A percentile compares a stretch with the other conserved stretches of the same genome.
Evolutionary conservation across 306 rosid species (phyloP).

Genomic region (Purshia tridentata): DNA sequence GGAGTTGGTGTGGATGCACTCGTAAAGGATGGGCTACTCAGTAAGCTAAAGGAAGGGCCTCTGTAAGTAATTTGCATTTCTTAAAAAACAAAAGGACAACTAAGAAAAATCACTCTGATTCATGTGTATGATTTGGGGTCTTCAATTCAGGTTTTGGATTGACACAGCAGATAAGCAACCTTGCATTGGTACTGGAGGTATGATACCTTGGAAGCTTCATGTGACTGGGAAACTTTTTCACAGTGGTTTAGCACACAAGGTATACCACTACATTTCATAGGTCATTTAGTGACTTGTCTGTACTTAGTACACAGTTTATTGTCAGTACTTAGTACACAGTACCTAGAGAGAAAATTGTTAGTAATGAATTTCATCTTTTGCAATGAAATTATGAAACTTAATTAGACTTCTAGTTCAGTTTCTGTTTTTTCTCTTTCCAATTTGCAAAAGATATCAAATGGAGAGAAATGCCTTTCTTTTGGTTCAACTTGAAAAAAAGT

Average conservation of each 20-base stretch:
- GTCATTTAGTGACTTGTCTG: neutral
- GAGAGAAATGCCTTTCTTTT: neutral
- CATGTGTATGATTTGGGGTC: conserved; percentile 20
- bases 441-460: neutral
- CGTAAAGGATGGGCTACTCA: conserved; percentile 72
- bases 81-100: neutral
- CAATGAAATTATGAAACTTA: neutral
- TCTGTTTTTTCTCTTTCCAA: too few species aligned
- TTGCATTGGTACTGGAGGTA: conserved; percentile 90
- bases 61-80: conserved; percentile 51
- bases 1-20: conserved; percentile 93
- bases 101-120: neutral
- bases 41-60: conserved; percentile 75
- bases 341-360: neutral
- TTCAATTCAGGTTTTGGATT: conserved; percentile 69
- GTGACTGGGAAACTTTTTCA: conserved; percentile 87
- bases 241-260: conserved; percentile 90
- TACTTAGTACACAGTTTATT: neutral
- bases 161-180: conserved; percentile 97
- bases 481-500: neutral
- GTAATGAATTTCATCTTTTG: neutral
- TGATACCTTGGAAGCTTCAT: conserved; percentile 86
- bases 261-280: conserved; percentile 6
- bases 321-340: neutral
- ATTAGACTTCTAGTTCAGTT: too few species aligned